These are phyloP conservation scores for Penicillium diatomitis DNA, from an alignment of 495 filamentous ascomycete species.

Conservation along the genomic window DNA sequence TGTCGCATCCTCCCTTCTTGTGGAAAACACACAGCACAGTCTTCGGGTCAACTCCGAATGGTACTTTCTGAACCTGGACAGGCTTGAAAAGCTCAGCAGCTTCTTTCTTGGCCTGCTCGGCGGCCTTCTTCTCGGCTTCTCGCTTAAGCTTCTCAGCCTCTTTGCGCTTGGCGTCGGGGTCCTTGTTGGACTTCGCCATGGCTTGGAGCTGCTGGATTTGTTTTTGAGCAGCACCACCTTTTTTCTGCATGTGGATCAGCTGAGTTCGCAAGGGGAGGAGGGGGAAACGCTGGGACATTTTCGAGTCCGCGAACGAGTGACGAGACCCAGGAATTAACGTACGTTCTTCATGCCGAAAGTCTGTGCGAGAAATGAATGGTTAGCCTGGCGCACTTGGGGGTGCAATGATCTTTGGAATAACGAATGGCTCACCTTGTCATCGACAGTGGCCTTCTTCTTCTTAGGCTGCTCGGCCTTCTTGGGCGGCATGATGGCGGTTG, in stretches of 20 bases:
- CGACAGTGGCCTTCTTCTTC: conserved; percentile 67
- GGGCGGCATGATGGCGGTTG: conserved; percentile 69
- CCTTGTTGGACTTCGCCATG: conserved; percentile 61
- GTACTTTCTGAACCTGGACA: conserved; percentile 89
- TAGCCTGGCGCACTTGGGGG: conserved; percentile 4
- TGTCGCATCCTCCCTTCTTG: conserved; percentile 96
- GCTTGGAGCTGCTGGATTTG: conserved; percentile 73
- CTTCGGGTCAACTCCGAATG: conserved; percentile 97
- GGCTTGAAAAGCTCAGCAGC: conserved; percentile 85
- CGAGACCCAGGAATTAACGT: conserved; percentile 20
- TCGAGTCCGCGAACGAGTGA: conserved; percentile 2
- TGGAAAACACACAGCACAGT: conserved; percentile 93
- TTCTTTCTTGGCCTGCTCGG: conserved; percentile 69
- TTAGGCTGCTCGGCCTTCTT: conserved; percentile 62
- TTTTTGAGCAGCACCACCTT: conserved; percentile 81
- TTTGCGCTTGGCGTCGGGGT: conserved; percentile 76
- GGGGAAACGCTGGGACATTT: neutral
- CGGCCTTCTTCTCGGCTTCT: conserved; percentile 81
- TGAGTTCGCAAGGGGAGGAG: conserved; percentile 6
- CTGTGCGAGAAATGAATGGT: conserved; percentile 14
- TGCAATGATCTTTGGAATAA: neutral
- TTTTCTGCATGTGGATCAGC: conserved; percentile 53
- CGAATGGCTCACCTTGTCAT: conserved; percentile 60
- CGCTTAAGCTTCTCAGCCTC: conserved; percentile 79
- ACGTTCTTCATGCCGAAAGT: conserved; percentile 99